These are phyloP conservation scores for Mycena polygramma DNA, from an alignment of 768 basidiomycete genomes.

Conservation along the genomic window DNA sequence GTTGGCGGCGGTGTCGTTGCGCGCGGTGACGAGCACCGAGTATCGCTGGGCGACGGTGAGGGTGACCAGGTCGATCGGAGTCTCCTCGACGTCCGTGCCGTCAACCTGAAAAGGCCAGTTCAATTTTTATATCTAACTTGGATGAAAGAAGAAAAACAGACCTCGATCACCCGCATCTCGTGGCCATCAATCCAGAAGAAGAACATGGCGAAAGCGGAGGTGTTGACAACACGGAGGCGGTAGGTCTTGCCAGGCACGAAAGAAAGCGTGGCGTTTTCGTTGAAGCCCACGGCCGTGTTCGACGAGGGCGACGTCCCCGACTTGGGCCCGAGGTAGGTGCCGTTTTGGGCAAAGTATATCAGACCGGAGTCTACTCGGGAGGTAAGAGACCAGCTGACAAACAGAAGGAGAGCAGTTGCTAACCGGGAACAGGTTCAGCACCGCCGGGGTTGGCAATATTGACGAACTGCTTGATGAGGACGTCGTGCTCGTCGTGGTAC, in stretches of 20 bases:
- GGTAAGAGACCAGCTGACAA: not conserved
- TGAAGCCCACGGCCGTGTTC: slow-evolving; percentile 81
- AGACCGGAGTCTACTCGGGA: slow-evolving; percentile 74
- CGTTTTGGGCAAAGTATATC: slow-evolving; percentile 87
- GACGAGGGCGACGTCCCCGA: slow-evolving; percentile 61
- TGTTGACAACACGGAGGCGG: slow-evolving; percentile 89
- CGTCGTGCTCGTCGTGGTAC: slow-evolving; percentile 86
- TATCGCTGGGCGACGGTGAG: slow-evolving; percentile 93
- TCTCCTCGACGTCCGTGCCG: slow-evolving; percentile 84
- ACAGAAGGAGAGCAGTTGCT: slow-evolving; percentile 30
- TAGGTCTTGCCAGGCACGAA: slow-evolving; percentile 94
- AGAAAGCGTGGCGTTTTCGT: slow-evolving; percentile 86
- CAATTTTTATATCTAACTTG: not conserved
- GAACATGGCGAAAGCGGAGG: slow-evolving; percentile 78
- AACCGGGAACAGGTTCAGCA: slow-evolving; percentile 90
- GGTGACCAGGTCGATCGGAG: slow-evolving; percentile 76
- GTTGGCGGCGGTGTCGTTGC: slow-evolving; percentile 87
- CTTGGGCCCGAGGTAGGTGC: slow-evolving; percentile 74
- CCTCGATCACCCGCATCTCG: slow-evolving; percentile 86
- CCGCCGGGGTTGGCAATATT: slow-evolving; percentile 83
- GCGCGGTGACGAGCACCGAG: slow-evolving; percentile 91
- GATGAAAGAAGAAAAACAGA: slow-evolving; percentile 52
- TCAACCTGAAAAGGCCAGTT: slow-evolving; percentile 8
- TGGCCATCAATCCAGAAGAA: slow-evolving; percentile 94
- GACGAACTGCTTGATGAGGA: slow-evolving; percentile 76